phyloP scores from a whole-genome alignment of 73 alveolate species.

The Blepharisma japonicum region DNA sequence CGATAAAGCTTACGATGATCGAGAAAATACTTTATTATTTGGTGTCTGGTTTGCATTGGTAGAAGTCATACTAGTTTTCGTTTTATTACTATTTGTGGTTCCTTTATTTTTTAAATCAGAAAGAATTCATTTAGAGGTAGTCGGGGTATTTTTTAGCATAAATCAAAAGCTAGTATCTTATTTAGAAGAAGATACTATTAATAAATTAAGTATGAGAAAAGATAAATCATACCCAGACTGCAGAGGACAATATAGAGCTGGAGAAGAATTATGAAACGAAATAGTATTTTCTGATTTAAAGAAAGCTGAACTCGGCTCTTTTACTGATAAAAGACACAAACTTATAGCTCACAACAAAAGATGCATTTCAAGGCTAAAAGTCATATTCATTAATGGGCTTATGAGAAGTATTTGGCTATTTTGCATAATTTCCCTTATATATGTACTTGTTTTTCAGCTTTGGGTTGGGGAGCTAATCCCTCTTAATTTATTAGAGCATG shows the following conservation, averaged over 20 bases:
- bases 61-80: not conserved
- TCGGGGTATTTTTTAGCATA: slow-evolving; percentile 12
- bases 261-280: slow-evolving; percentile 10
- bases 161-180: too few species aligned
- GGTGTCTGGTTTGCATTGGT: not conserved
- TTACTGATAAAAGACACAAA: too few species aligned
- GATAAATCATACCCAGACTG: slow-evolving; percentile 18
- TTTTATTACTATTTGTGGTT: not conserved
- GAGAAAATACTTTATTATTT: not conserved
- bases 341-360: too few species aligned
- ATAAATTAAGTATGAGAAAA: not conserved
- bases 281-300: not conserved
- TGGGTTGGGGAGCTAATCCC: too few species aligned
- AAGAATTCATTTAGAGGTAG: not conserved
- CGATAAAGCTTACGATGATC: not conserved
- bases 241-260: not conserved
- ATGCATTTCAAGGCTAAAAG: too few species aligned
- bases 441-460: too few species aligned
- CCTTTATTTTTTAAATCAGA: slow-evolving; percentile 16
- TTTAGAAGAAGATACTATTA: too few species aligned
- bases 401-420: too few species aligned
- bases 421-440: too few species aligned
- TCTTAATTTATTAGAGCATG: too few species aligned
- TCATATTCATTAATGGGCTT: too few species aligned
- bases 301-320: not conserved